Base-by-base conservation (phyloP, 1,284 basidiomycete species). In the Fomitopsis pinicola region DNA sequence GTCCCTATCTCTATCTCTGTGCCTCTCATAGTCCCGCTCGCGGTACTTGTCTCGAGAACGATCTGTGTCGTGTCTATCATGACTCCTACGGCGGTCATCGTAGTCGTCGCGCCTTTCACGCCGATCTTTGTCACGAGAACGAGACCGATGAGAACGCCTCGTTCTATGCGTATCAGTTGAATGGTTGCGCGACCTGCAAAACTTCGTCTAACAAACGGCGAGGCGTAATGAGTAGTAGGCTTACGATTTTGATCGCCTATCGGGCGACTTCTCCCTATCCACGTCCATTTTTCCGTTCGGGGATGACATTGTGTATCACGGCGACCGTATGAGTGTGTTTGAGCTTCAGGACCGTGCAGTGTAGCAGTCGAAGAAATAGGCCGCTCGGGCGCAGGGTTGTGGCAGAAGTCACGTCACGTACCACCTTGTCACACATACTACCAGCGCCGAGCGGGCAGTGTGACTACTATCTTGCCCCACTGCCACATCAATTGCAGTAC, bases 101-200 rank as follows among this genome's bases (percentile, higher is more conserved):
- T 59, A 44, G 40, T 75, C 76, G 48, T 75, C 76, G 44, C 74
- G 67, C 44, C 73, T 71, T 40, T 76, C 72, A 6, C 66, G 65
- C 45, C 68, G 69, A 52, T 88, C 87, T 64, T 80, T 78, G 30
- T 83, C 81, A 46, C 76, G 76, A 42, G 90, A 91, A 57, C 77
- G 76, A 26, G 91, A 92, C 63, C 85, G 80, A 68, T 90, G 88
- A 48, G 89, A 92, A 62, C 82, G 81, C 66, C 80, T 81, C 38
- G 88, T 90, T 54, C 82, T 83, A 65, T 85, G 82, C 22, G 89
- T 91, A 69, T 91, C 89, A 46, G 84, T 84, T 14, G 89, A 91
- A 71, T 83, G 83, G 70, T 86, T 86, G 65, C 86, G 84, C 66
- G 86, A 85, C 59, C 86, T 89, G 64, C 50, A 60, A 55, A 58